Conservation (phyloP, 495 filamentous ascomycete genomes). For the Trichocladium antarcticum region DNA sequence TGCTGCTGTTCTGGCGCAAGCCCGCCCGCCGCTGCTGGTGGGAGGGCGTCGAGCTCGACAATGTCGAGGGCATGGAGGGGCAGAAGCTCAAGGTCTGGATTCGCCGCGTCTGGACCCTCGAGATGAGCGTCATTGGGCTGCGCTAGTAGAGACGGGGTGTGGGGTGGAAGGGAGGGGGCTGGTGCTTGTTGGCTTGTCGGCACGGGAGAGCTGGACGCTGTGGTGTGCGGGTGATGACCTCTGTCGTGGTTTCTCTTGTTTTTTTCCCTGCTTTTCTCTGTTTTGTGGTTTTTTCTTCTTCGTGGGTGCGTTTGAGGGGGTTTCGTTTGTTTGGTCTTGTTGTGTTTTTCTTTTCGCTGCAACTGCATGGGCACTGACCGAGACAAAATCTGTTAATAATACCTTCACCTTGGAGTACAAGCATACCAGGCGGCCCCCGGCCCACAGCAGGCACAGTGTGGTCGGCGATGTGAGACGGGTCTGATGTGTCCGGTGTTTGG, state of each 20-base stretch:
- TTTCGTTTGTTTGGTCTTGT: neutral
- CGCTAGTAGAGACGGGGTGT: constrained; percentile 36
- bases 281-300: neutral
- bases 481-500: too few relatives aligned
- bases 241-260: neutral
- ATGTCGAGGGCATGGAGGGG: constrained; percentile 84
- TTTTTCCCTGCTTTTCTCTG: neutral
- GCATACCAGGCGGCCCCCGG: too few relatives aligned
- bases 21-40: constrained; percentile 96
- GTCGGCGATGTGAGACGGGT: too few relatives aligned
- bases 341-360: neutral
- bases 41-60: constrained; percentile 89
- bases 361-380: constrained; percentile 1
- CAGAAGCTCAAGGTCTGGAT: constrained; percentile 91
- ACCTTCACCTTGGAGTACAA: constrained; percentile 1
- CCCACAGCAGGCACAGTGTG: too few relatives aligned
- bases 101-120: constrained; percentile 91
- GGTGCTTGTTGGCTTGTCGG: neutral
- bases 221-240: too few relatives aligned
- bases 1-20: constrained; percentile 96
- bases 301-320: neutral
- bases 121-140: constrained; percentile 95
- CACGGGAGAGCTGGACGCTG: neutral
- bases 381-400: constrained; percentile 9
- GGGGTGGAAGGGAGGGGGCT: neutral